Percentiles rank a stretch among this genome's conserved stretches.
phyloP scores from a whole-genome alignment of 2,329 filamentous ascomycete genomes.

The Penicillium sp. region DNA sequence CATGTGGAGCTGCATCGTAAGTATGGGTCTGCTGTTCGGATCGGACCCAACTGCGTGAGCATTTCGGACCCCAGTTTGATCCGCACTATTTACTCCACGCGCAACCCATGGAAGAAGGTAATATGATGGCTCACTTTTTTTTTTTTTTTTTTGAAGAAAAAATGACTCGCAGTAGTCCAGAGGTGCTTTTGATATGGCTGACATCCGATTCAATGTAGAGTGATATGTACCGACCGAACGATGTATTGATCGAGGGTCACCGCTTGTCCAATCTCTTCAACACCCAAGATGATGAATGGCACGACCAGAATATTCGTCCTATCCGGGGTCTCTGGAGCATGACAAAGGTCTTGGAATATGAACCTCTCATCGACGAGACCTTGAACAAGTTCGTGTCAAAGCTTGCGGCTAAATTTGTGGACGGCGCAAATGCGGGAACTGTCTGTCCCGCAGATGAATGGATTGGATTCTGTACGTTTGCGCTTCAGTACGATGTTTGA shows the following conservation, averaged over 20 bases:
- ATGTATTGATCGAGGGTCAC: slow-evolving; percentile 25
- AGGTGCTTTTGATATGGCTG: neutral
- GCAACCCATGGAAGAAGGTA: slow-evolving; percentile 23
- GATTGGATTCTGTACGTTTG: slow-evolving; percentile 21
- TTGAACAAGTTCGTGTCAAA: slow-evolving; percentile 25
- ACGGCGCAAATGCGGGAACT: slow-evolving; percentile 15
- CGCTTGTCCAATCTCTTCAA: slow-evolving; percentile 28
- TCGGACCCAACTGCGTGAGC: slow-evolving; percentile 41
- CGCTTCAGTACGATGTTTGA: neutral
- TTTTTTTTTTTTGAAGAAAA: too few relatives aligned
- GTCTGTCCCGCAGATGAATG: slow-evolving; percentile 20
- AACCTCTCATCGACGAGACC: slow-evolving; percentile 28
- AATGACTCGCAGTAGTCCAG: neutral
- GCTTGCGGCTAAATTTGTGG: slow-evolving; percentile 19
- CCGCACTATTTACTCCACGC: slow-evolving; percentile 35
- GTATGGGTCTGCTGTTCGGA: slow-evolving; percentile 42
- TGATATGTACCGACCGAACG: slow-evolving; percentile 29
- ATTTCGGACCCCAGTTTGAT: slow-evolving; percentile 41
- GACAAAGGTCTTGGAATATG: slow-evolving; percentile 28
- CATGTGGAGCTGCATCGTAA: slow-evolving; percentile 34
- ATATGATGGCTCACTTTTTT: neutral
- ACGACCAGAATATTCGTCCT: slow-evolving; percentile 23
- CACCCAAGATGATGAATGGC: slow-evolving; percentile 27
- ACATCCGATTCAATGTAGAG: slow-evolving; percentile 16
- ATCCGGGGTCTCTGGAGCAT: slow-evolving; percentile 26